These are phyloP conservation scores for Phytophthora foliorum DNA, from an alignment of 352 stramenopile species.

Conservation along the genomic window DNA sequence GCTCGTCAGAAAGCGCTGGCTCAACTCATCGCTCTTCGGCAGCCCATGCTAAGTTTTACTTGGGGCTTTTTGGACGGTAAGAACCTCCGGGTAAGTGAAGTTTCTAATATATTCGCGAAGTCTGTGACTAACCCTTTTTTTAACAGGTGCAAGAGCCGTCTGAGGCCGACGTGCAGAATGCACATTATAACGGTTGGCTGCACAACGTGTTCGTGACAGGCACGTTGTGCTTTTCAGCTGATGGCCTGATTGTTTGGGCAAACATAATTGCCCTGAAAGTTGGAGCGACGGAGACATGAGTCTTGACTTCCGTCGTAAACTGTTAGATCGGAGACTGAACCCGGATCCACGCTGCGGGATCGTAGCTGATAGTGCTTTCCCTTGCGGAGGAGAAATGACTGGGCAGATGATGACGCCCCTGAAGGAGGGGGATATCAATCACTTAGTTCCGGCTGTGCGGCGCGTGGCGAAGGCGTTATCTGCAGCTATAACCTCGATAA, in stretches of 20 bases:
- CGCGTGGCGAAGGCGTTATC: neutral
- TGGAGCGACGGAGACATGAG: slow-evolving; percentile 30
- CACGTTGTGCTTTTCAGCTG: too few relatives aligned
- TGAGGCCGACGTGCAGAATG: too few relatives aligned
- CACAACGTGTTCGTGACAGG: too few relatives aligned
- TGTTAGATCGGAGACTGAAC: neutral
- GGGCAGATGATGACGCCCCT: slow-evolving; percentile 2
- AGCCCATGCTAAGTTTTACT: neutral
- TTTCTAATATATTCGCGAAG: too few relatives aligned
- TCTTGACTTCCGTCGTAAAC: neutral
- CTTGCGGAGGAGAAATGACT: neutral
- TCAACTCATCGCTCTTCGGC: too few relatives aligned
- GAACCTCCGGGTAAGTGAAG: neutral
- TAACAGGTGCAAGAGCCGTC: too few relatives aligned
- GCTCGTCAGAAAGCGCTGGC: too few relatives aligned
- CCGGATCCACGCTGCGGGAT: slow-evolving; percentile 8
- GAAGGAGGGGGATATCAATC: neutral
- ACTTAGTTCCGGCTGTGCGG: neutral
- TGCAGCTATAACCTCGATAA: neutral
- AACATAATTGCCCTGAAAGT: slow-evolving; percentile 22
- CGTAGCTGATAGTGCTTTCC: slow-evolving; percentile 13
- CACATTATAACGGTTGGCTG: too few relatives aligned
- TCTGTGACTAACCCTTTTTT: too few relatives aligned
- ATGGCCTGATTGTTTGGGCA: too few relatives aligned
- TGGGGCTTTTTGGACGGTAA: slow-evolving; percentile 7